Evolutionary conservation across 305 asterid genomes (phyloP).

Genomic region (Fraxinus xanthoxyloides): DNA sequence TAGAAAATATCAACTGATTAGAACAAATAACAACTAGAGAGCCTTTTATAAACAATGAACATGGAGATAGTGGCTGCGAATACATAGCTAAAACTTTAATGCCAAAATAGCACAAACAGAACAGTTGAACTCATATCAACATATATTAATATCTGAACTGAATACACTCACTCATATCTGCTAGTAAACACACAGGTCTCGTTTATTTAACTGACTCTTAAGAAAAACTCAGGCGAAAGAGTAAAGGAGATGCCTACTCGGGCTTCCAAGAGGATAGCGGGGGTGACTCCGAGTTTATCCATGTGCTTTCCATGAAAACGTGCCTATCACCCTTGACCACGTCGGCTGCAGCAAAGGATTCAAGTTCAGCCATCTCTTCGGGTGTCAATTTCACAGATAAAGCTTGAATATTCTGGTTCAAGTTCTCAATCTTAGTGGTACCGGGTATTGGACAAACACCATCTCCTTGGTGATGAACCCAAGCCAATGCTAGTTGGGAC

Average conservation of each 20-base stretch:
- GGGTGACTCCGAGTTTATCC: conserved; percentile 36
- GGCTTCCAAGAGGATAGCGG: conserved; percentile 40
- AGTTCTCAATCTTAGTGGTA: conserved; percentile 46
- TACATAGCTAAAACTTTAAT: background rate
- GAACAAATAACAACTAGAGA: background rate
- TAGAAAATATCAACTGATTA: background rate
- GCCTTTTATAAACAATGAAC: background rate
- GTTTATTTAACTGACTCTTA: background rate
- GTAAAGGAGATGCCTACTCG: background rate
- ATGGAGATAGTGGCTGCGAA: background rate
- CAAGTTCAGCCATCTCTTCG: conserved; percentile 44
- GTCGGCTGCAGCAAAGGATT: conserved; percentile 24
- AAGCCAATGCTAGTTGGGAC: conserved; percentile 47
- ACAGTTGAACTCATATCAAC: background rate
- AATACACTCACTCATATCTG: background rate
- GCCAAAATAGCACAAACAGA: background rate
- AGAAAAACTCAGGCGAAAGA: background rate
- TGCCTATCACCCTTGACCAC: conserved; percentile 44
- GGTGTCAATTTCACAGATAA: conserved; percentile 26
- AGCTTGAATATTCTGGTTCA: conserved; percentile 37
- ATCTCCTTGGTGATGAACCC: conserved; percentile 44
- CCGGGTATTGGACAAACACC: conserved; percentile 53
- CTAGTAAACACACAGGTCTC: background rate
- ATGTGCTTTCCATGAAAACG: conserved; percentile 11
- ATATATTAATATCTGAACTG: background rate